Base-by-base conservation (phyloP, 345 rosid genomes). In the Citrus reticulata region DNA sequence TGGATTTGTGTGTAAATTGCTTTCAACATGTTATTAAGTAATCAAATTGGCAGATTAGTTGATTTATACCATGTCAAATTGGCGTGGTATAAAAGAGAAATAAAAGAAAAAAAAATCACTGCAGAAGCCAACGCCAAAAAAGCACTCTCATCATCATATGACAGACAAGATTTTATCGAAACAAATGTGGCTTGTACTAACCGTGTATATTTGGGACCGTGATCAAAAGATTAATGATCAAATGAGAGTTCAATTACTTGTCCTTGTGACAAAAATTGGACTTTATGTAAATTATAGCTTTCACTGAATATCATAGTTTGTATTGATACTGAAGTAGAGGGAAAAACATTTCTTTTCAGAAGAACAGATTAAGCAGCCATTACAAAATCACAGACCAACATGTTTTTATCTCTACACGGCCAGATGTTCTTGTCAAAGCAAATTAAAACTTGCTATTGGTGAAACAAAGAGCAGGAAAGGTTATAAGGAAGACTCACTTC, bases 401-500 rank as follows among this genome's bases (percentile, higher is more conserved):
- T 54, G 32, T 35, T 58, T 73, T 61, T 34, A 42, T 17, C 54
- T 42, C 5, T 22, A 6, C 29, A 17, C 0, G 51, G 14, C 4
- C 51, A 71, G 40, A 75, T 22, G 57, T 35, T 27, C 46, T 24
- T 37, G 20, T 34, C 22, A 55, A 68, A 46, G 35, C 37, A 73
- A 29, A 16, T 19, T 69, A 51, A 37, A 70, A 83, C 70, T 20
- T 69, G 58, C 9, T 57, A 63, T 32, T 39, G 63, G 29, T 29
- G 70, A 64, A 39, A 68, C 58, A 71, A 7, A 60, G 40, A 55
- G 51, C 65, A 75, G 17, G 58, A 69, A 74, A 66, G 78, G 58
- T 77, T 34, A 65, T 10, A 40, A 76, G 63, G 82, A 79, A 72
- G 67, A 78, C 93, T 81, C 83, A 93, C 96, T 79, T 95, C 95